Percentiles rank a stretch among this genome's conserved stretches.
Conservation (phyloP, 257 asterid species). For the Cruciata laevipes region DNA sequence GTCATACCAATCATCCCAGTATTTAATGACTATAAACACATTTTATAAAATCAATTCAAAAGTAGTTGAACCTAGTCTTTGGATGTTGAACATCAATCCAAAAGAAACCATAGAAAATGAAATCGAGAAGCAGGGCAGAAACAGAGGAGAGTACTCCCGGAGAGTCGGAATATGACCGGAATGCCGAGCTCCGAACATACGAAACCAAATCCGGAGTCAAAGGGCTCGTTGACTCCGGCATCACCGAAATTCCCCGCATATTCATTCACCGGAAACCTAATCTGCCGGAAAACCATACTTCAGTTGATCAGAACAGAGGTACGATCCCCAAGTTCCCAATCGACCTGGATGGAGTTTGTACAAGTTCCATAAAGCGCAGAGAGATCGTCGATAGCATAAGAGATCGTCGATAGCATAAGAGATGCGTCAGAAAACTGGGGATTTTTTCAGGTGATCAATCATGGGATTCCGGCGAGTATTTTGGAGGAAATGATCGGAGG, state of each 20-base stretch:
- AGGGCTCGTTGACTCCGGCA: conserved; percentile 20
- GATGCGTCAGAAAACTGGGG: conserved; percentile 28
- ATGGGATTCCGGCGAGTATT: conserved; percentile 17
- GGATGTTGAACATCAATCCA: too few relatives aligned
- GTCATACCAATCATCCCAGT: too few relatives aligned
- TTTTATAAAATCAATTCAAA: neutral
- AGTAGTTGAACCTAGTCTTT: neutral
- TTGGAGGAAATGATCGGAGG: conserved; percentile 24
- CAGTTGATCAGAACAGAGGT: neutral
- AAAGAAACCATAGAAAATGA: neutral
- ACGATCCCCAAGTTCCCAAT: conserved; percentile 11
- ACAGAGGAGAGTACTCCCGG: neutral
- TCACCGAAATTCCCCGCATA: conserved; percentile 15
- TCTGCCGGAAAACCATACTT: neutral
- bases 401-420: conserved; percentile 6
- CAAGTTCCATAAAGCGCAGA: conserved; percentile 5
- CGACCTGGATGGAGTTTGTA: conserved; percentile 15
- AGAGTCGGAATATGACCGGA: conserved; percentile 8
- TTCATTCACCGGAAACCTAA: conserved; percentile 16
- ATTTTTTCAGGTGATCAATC: conserved; percentile 25
- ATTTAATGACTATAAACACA: too few relatives aligned
- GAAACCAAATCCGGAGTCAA: conserved; percentile 29
- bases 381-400: conserved; percentile 7
- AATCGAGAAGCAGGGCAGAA: neutral
- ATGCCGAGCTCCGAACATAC: conserved; percentile 18